Conservation (phyloP, 495 filamentous ascomycete species). For the Ascodesmis nigricans region DNA sequence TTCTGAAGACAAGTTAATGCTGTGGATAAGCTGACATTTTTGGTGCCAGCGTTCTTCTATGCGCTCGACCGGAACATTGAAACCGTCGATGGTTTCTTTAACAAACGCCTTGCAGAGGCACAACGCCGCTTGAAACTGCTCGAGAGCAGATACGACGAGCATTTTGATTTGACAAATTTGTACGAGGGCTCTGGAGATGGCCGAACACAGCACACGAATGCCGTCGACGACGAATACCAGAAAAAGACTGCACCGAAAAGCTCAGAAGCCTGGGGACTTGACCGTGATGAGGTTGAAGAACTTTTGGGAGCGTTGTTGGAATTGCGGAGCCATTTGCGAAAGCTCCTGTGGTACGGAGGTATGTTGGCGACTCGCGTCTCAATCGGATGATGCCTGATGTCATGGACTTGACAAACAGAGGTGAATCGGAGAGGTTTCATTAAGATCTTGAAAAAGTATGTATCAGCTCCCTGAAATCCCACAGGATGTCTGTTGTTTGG, state of each 20-base stretch:
- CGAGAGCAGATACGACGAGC: slow-evolving; percentile 54
- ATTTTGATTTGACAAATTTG: slow-evolving; percentile 12
- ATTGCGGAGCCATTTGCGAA: slow-evolving; percentile 62
- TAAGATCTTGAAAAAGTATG: slow-evolving; percentile 85
- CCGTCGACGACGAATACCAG: slow-evolving; percentile 28
- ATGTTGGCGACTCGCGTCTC: neutral
- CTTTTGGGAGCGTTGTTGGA: slow-evolving; percentile 74
- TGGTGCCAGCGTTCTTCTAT: slow-evolving; percentile 67
- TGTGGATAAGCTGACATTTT: neutral
- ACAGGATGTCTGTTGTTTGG: neutral
- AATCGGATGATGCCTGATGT: slow-evolving; percentile 4
- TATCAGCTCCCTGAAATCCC: no score
- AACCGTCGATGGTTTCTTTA: slow-evolving; percentile 85
- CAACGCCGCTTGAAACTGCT: slow-evolving; percentile 63
- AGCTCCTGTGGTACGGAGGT: slow-evolving; percentile 79
- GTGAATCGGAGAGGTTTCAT: slow-evolving; percentile 86
- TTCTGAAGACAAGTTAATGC: slow-evolving; percentile 1
- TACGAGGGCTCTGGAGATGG: slow-evolving; percentile 9
- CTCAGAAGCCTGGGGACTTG: slow-evolving; percentile 28
- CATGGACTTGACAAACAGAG: slow-evolving; percentile 28
- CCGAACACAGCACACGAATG: no score
- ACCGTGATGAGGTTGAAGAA: slow-evolving; percentile 65
- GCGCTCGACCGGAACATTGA: slow-evolving; percentile 89
- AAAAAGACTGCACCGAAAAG: slow-evolving; percentile 10
- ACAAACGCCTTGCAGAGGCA: slow-evolving; percentile 71